Percentiles rank a stretch among this genome's conserved stretches.
These are phyloP conservation scores for Yamadazyma conglobata DNA, from an alignment of 1,139 yeast genomes.

Conservation along the genomic window DNA sequence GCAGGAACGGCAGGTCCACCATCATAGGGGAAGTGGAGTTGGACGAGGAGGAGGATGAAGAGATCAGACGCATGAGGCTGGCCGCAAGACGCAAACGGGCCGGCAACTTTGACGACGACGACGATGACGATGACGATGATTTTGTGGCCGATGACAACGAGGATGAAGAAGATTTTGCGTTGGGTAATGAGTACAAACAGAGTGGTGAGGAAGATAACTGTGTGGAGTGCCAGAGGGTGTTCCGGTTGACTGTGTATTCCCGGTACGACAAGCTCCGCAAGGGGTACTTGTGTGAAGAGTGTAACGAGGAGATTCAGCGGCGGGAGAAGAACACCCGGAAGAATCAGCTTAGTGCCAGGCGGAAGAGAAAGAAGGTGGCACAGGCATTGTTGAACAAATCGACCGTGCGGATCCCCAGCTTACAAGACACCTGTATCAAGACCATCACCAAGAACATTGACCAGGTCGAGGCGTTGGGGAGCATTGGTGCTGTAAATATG, in stretches of 20 bases:
- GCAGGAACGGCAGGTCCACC: not conserved
- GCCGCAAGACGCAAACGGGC: slow-evolving; percentile 40
- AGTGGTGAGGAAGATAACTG: slow-evolving; percentile 54
- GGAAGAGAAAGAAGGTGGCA: slow-evolving; percentile 74
- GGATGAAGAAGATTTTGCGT: slow-evolving; percentile 26
- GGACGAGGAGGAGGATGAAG: slow-evolving; percentile 18
- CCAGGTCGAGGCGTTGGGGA: slow-evolving; percentile 75
- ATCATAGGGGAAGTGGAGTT: slow-evolving; percentile 6
- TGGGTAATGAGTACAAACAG: slow-evolving; percentile 22
- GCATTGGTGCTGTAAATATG: slow-evolving; percentile 65
- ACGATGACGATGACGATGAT: slow-evolving; percentile 23
- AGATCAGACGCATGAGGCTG: slow-evolving; percentile 28
- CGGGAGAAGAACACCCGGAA: slow-evolving; percentile 44
- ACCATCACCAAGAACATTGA: slow-evolving; percentile 70
- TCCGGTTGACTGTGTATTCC: slow-evolving; percentile 65
- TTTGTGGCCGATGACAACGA: slow-evolving; percentile 28
- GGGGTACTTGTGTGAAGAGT: slow-evolving; percentile 66
- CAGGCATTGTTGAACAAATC: slow-evolving; percentile 76
- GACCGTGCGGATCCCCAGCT: slow-evolving; percentile 57
- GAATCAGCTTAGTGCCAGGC: slow-evolving; percentile 61
- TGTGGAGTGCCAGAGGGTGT: slow-evolving; percentile 54
- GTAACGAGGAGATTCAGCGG: slow-evolving; percentile 47
- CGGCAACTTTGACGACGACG: slow-evolving; percentile 15
- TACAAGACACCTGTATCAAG: slow-evolving; percentile 79
- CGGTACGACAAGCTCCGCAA: slow-evolving; percentile 44